A percentile compares a stretch with the other conserved stretches of the same genome.
Evolutionary conservation across 1,284 basidiomycete species (phyloP).

Genomic region (Trametes versicolor): DNA sequence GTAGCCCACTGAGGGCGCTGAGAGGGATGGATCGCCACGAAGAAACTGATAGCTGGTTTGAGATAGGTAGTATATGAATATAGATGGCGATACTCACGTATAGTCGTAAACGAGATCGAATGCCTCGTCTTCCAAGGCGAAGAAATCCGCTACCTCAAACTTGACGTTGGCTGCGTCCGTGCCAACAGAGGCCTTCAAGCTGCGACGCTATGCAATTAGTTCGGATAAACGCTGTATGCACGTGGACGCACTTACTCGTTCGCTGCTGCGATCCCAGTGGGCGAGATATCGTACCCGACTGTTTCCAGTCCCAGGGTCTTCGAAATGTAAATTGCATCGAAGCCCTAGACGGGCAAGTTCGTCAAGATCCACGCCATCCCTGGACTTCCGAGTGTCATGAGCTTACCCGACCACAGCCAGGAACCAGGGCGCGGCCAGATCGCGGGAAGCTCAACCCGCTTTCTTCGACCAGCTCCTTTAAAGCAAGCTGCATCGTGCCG

Average conservation of each 20-base stretch:
- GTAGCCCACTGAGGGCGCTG: conserved; percentile 64
- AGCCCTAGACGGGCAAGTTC: conserved; percentile 48
- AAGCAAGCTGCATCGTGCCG: conserved; percentile 62
- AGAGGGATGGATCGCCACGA: conserved; percentile 72
- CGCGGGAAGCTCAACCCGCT: conserved; percentile 59
- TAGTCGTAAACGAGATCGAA: conserved; percentile 76
- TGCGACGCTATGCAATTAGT: neutral
- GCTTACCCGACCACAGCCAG: conserved; percentile 76
- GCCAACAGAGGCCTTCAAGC: conserved; percentile 11
- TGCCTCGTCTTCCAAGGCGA: conserved; percentile 40
- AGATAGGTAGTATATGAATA: neutral
- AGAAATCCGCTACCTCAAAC: conserved; percentile 64
- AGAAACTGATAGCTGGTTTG: conserved; percentile 58
- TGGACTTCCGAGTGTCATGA: neutral
- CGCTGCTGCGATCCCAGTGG: conserved; percentile 62
- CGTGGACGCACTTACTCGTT: conserved; percentile 48
- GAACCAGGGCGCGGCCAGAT: conserved; percentile 68
- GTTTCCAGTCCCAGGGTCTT: conserved; percentile 58
- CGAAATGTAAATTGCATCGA: conserved; percentile 67
- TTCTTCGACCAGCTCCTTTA: conserved; percentile 62
- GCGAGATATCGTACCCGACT: conserved; percentile 65
- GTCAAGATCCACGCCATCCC: neutral
- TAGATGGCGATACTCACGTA: conserved; percentile 57
- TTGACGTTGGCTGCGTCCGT: conserved; percentile 38
- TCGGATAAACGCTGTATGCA: neutral